phyloP scores from a whole-genome alignment of 495 filamentous ascomycete species.

The Sporormia fimetaria region DNA sequence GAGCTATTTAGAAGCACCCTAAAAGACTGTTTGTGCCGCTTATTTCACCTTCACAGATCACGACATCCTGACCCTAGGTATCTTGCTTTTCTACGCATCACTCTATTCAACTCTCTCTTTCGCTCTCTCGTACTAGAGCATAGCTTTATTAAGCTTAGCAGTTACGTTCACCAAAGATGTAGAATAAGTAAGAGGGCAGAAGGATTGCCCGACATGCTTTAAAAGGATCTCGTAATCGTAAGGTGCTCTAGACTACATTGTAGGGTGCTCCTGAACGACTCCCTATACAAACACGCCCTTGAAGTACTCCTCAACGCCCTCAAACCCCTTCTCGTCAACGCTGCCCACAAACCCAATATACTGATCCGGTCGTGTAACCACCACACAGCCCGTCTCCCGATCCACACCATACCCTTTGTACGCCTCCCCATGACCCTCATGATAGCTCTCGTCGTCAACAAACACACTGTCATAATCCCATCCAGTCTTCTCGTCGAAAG shows the following conservation, averaged over 20 bases:
- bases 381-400: slow-evolving; percentile 45
- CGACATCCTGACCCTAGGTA: no score
- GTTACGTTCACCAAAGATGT: no score
- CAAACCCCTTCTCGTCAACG: slow-evolving; percentile 39
- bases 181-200: no score
- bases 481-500: slow-evolving; percentile 45
- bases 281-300: slow-evolving; percentile 12
- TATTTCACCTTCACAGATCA: no score
- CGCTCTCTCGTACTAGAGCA: no score
- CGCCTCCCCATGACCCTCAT: slow-evolving; percentile 50
- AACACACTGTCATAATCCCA: slow-evolving; percentile 59
- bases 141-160: no score
- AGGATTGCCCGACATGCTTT: no score
- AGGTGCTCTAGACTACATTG: background rate
- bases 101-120: no score
- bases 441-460: slow-evolving; percentile 49
- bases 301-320: slow-evolving; percentile 30
- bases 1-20: no score
- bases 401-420: slow-evolving; percentile 56
- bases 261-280: background rate
- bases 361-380: slow-evolving; percentile 53
- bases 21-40: no score
- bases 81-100: no score
- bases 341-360: slow-evolving; percentile 51
- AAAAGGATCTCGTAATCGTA: slow-evolving; percentile 25